Evolutionary conservation across 176 grass and related monocot species (phyloP).

Genomic region (Oryza glaberrima): DNA sequence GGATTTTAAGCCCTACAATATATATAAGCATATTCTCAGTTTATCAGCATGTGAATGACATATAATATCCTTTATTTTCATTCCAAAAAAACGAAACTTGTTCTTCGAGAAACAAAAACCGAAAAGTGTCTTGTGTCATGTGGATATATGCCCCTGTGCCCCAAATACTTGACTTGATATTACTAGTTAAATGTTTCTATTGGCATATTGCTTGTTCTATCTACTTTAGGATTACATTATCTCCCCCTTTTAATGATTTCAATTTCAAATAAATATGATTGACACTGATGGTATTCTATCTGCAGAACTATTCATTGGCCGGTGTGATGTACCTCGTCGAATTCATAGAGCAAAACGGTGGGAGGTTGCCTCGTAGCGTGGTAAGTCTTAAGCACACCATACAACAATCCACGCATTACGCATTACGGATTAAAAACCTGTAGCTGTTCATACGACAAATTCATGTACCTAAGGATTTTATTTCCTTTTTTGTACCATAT

Average conservation of each 20-base stretch:
- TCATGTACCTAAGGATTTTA: background rate
- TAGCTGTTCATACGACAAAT: background rate
- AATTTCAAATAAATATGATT: background rate
- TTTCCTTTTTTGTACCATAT: background rate
- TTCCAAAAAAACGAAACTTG: too few relatives aligned
- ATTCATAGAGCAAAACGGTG: constrained; percentile 60
- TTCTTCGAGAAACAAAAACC: too few relatives aligned
- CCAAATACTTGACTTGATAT: background rate
- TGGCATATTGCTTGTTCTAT: background rate
- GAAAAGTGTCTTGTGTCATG: too few relatives aligned
- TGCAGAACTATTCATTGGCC: constrained; percentile 60
- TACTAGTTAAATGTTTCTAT: background rate
- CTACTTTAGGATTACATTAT: background rate
- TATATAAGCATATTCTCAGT: too few relatives aligned
- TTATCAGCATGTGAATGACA: too few relatives aligned
- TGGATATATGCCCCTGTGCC: too few relatives aligned
- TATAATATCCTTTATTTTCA: too few relatives aligned
- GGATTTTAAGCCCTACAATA: too few relatives aligned
- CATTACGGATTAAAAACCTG: background rate
- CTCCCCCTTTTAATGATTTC: too few relatives aligned
- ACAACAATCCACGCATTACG: background rate
- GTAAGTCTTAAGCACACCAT: constrained; percentile 11
- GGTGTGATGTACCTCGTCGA: constrained; percentile 71
- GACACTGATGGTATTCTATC: constrained; percentile 39
- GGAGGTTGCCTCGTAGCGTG: constrained; percentile 52